These are phyloP conservation scores for Micractinium sp. DNA, from an alignment of 139 green algal genomes.

Conservation along the genomic window DNA sequence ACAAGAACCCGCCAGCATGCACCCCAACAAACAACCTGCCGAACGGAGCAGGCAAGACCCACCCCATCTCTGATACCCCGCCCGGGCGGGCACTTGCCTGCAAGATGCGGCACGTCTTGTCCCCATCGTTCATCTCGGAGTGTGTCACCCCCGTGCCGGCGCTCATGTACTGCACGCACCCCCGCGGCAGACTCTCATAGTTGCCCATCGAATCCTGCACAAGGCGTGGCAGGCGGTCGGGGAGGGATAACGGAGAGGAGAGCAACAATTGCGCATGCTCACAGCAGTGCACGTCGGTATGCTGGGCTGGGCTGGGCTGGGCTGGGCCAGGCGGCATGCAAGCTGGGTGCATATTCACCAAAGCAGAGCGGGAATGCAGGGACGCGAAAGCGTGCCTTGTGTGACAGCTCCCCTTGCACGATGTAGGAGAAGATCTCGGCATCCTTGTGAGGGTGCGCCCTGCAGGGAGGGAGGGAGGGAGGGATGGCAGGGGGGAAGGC, in stretches of 20 bases:
- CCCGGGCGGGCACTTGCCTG: constrained; percentile 43
- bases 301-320: too few species aligned
- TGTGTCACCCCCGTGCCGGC: constrained; percentile 77
- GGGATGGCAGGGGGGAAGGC: background rate
- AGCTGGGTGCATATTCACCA: too few species aligned
- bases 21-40: too few species aligned
- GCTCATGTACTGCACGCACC: constrained; percentile 80
- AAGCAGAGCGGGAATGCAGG: too few species aligned
- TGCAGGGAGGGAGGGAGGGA: constrained; percentile 29
- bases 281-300: too few species aligned
- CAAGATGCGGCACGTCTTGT: constrained; percentile 73
- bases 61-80: background rate
- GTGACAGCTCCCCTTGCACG: constrained; percentile 67
- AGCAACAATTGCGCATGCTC: too few species aligned
- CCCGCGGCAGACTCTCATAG: constrained; percentile 40
- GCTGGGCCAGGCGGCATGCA: too few species aligned
- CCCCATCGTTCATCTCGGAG: constrained; percentile 80
- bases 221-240: background rate
- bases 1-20: too few species aligned
- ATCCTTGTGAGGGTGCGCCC: constrained; percentile 72
- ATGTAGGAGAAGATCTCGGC: constrained; percentile 84
- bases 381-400: constrained; percentile 44
- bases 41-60: too few species aligned
- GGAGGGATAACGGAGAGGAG: too few species aligned
- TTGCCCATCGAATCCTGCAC: constrained; percentile 77